These are phyloP conservation scores for Xylariaceae sp. DNA, from an alignment of 2,329 filamentous ascomycete species.

Conservation along the genomic window DNA sequence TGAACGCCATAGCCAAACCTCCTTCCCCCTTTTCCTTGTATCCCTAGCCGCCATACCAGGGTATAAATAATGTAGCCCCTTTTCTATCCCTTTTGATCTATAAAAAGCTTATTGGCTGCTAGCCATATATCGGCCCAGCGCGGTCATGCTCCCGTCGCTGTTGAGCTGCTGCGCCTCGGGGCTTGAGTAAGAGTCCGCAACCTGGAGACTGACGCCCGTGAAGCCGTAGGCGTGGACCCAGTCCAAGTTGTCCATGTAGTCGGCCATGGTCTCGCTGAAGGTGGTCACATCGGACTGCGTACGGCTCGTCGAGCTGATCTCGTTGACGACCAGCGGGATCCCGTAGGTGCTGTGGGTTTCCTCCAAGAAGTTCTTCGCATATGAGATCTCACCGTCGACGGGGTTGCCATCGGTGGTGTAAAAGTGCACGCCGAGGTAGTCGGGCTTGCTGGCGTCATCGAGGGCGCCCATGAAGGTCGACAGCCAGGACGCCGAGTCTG, in stretches of 20 bases:
- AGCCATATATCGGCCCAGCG: constrained; percentile 15
- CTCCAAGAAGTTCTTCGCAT: constrained; percentile 32
- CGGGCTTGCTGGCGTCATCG: constrained; percentile 27
- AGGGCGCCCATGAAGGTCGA: constrained; percentile 31
- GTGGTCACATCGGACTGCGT: constrained; percentile 29
- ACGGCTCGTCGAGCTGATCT: constrained; percentile 37
- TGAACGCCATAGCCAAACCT: not conserved
- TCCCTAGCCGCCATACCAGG: not conserved
- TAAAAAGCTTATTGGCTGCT: constrained; percentile 1
- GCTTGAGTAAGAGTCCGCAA: constrained; percentile 38
- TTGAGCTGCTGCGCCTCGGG: constrained; percentile 40
- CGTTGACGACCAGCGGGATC: constrained; percentile 29
- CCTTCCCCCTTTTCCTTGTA: not conserved
- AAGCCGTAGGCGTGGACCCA: constrained; percentile 39
- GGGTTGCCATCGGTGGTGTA: constrained; percentile 24
- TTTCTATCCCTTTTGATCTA: not conserved
- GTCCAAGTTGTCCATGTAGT: constrained; percentile 36
- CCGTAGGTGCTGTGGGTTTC: constrained; percentile 30
- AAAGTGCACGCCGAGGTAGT: constrained; percentile 38
- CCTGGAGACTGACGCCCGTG: constrained; percentile 36
- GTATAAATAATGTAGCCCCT: too few species aligned
- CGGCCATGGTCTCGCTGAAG: constrained; percentile 34
- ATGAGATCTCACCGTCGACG: constrained; percentile 24
- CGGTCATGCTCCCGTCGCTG: constrained; percentile 30
- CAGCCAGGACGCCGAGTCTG: constrained; percentile 32